These are phyloP conservation scores for Geotrichum restrictum DNA, from an alignment of 1,139 yeast species.

Conservation along the genomic window DNA sequence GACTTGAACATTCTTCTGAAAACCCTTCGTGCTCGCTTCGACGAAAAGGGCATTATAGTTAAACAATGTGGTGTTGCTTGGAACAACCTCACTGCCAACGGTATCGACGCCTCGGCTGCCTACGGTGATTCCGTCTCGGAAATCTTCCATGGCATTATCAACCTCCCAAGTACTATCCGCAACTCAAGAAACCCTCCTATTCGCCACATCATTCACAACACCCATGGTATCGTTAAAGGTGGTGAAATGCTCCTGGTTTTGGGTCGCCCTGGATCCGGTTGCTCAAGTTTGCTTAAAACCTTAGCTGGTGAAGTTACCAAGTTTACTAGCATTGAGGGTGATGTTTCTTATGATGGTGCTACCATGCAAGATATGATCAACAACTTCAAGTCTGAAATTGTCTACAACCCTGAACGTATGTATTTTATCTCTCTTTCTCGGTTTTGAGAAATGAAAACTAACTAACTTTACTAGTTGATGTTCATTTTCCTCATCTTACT, in stretches of 20 bases:
- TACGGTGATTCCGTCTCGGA: conserved; percentile 49
- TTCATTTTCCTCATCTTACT: conserved; percentile 57
- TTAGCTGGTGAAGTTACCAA: conserved; percentile 49
- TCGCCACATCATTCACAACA: conserved; percentile 18
- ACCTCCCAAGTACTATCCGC: conserved; percentile 32
- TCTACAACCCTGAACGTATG: conserved; percentile 51
- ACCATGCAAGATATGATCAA: conserved; percentile 47
- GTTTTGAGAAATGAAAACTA: background rate
- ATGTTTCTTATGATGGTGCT: conserved; percentile 50
- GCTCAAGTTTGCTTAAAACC: conserved; percentile 53
- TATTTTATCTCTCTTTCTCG: conserved; percentile 40
- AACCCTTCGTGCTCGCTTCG: conserved; percentile 31
- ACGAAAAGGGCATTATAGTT: conserved; percentile 46
- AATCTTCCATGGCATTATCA: conserved; percentile 37
- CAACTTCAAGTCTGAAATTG: conserved; percentile 47
- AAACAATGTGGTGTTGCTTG: conserved; percentile 51
- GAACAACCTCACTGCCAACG: conserved; percentile 45
- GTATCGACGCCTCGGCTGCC: conserved; percentile 52
- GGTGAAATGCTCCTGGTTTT: conserved; percentile 58
- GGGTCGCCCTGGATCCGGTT: conserved; percentile 64
- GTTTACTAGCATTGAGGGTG: conserved; percentile 40
- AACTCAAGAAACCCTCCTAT: conserved; percentile 21
- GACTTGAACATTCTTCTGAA: conserved; percentile 43
- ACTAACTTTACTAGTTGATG: conserved; percentile 37
- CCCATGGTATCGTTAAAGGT: conserved; percentile 29